Evolutionary conservation across 2,329 filamentous ascomycete species (phyloP), one percentile per base, ranked within the genome.

Genomic region (Sarocladium brachiariae): DNA sequence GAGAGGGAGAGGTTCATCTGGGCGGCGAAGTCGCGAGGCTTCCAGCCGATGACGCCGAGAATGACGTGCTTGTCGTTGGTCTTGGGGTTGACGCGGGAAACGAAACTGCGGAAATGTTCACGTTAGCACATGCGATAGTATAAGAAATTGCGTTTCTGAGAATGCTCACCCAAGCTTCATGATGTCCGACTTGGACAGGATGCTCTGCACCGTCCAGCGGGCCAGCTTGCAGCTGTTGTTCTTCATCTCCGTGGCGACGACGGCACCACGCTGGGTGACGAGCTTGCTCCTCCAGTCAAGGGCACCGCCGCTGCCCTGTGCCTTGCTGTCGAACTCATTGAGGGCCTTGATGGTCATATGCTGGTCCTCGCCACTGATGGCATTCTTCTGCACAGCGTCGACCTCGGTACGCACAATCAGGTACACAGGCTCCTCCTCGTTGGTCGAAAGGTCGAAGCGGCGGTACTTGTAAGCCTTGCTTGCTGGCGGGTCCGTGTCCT

Each of bases 161-260:
- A 23, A 54, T 37, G 77, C 84, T 58, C 76, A 91, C 87, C 89
- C 93, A 68, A 99, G 84, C 78, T 97, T 99, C 90, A 99, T 96
- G 58, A 90, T 78, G 67, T 99, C 93, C n/a, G 93, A 91, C 74
- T 91, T 91, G 67, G 92, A 91, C 52, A 99, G 82, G 64, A 99
- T 96, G 65, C 87, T 89, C 77, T 99, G 93, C 38, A 92, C 89
- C 27, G 93, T 96, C 93, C 93, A 99, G 68, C 93, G 80, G 52
- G 93, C 93, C 56, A 99, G 84, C 78, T 99, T 99, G 86, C 89
- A 95, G 65, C 84, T 90, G 81, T 99, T 99, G 83, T 99, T 99
- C 88, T 99, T 99, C 93, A 99, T 99, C 77, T 99, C 93, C 11
- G 93, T 99, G 18, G 93, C 93, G 23, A 99, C 87, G 38, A 99